phyloP scores from a whole-genome alignment of 768 basidiomycete genomes.

The Plicaturopsis crispa region DNA sequence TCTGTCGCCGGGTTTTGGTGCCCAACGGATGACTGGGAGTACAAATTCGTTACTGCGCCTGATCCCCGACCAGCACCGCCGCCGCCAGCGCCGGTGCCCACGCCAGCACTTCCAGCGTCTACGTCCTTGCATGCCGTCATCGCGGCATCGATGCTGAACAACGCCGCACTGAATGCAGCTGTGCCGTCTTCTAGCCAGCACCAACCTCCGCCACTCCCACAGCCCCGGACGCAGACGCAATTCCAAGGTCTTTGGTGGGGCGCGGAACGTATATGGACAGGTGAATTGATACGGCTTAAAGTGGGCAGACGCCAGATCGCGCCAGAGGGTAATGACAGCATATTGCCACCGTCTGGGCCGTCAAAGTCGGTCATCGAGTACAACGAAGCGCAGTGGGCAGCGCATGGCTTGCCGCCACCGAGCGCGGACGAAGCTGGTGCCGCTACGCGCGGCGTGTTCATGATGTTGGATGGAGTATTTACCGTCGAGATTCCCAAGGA shows the following conservation, averaged over 20 bases:
- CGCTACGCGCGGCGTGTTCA: conserved; percentile 57
- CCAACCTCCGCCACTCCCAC: conserved; percentile 6
- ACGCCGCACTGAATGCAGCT: conserved; percentile 19
- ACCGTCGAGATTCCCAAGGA: conserved; percentile 44
- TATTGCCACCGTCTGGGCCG: conserved; percentile 57
- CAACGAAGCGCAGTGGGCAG: conserved; percentile 1
- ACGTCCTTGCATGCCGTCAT: conserved; percentile 39
- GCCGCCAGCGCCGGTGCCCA: conserved; percentile 9
- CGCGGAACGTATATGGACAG: conserved; percentile 80
- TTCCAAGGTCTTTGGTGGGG: conserved; percentile 90
- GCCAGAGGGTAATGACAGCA: conserved; percentile 52
- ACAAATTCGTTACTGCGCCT: conserved; percentile 36
- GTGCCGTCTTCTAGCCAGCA: conserved; percentile 1
- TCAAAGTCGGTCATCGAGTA: conserved; percentile 23
- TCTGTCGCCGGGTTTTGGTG: conserved; percentile 59
- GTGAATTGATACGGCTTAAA: conserved; percentile 78
- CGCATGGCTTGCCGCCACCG: neutral
- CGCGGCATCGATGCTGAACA: conserved; percentile 36
- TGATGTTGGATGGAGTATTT: conserved; percentile 61
- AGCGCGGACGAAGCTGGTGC: conserved; percentile 36
- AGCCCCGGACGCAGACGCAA: conserved; percentile 40
- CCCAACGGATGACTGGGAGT: conserved; percentile 68
- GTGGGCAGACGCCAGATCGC: conserved; percentile 59
- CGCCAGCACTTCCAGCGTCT: too few relatives aligned
- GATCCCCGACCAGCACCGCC: conserved; percentile 8